Conservation (phyloP, 179 eudicot genomes). For the Gypsophila paniculata region DNA sequence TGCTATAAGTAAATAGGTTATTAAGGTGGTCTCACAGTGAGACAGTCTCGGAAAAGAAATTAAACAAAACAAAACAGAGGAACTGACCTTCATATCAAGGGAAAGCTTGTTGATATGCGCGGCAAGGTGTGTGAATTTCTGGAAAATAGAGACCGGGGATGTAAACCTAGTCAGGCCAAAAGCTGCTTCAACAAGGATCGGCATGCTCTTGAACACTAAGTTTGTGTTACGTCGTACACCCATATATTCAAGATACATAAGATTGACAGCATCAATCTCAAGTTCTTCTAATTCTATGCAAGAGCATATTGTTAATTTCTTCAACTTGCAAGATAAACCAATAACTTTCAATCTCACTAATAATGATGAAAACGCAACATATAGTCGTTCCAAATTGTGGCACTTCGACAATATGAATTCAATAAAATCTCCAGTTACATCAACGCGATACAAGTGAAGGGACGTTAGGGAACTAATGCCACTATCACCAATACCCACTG, state of each 20-base stretch:
- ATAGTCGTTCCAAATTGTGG: slow-evolving; percentile 2
- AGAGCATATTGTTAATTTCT: background rate
- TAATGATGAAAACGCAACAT: background rate
- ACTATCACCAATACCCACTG: background rate
- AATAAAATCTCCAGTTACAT: background rate
- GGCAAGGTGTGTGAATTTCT: slow-evolving; percentile 6
- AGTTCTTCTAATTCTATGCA: background rate
- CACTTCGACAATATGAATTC: background rate
- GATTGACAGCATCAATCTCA: slow-evolving; percentile 16
- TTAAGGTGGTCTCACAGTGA: no score
- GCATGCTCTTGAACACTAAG: background rate
- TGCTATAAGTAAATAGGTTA: no score
- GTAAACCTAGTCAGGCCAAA: background rate
- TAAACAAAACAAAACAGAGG: background rate
- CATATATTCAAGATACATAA: background rate
- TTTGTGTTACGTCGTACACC: no score
- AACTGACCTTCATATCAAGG: background rate
- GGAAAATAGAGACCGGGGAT: background rate
- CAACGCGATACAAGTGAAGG: background rate
- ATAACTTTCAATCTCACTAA: slow-evolving; percentile 6
- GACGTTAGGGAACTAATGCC: background rate
- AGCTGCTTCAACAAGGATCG: slow-evolving; percentile 9
- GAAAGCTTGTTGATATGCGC: slow-evolving; percentile 8
- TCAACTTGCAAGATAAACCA: slow-evolving; percentile 7
- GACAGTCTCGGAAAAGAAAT: no score